Evolutionary conservation across 179 eudicot species (phyloP).

Genomic region (Silene noctiflora): DNA sequence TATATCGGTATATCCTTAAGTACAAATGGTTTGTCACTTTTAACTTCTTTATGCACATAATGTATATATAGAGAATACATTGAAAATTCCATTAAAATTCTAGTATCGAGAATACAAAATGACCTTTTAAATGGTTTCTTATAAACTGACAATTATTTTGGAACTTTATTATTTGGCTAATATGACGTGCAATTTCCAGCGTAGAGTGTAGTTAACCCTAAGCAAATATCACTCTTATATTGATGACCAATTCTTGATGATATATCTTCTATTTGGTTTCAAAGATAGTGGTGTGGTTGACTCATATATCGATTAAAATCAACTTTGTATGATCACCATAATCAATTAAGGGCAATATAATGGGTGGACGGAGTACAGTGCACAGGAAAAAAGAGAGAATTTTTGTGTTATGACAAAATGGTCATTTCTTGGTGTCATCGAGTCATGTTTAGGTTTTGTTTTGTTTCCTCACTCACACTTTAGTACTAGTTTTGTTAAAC

Average conservation of each 20-base stretch:
- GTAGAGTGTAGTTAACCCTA: neutral
- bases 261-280: neutral
- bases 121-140: neutral
- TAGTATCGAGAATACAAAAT: neutral
- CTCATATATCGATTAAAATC: too few species aligned
- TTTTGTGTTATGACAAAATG: too few species aligned
- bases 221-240: neutral
- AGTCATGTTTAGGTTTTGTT: neutral
- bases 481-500: neutral
- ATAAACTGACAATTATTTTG: neutral
- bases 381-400: too few species aligned
- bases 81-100: neutral
- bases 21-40: neutral
- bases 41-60: neutral
- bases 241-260: neutral
- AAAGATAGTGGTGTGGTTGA: too few species aligned
- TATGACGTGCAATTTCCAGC: neutral
- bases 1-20: neutral
- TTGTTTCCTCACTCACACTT: neutral
- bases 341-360: too few species aligned
- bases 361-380: too few species aligned
- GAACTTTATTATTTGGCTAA: neutral
- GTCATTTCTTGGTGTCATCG: too few species aligned
- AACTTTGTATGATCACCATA: too few species aligned
- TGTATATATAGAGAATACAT: neutral